Base-by-base conservation (phyloP, 2,329 filamentous ascomycete species). In the Septoria linicola region DNA sequence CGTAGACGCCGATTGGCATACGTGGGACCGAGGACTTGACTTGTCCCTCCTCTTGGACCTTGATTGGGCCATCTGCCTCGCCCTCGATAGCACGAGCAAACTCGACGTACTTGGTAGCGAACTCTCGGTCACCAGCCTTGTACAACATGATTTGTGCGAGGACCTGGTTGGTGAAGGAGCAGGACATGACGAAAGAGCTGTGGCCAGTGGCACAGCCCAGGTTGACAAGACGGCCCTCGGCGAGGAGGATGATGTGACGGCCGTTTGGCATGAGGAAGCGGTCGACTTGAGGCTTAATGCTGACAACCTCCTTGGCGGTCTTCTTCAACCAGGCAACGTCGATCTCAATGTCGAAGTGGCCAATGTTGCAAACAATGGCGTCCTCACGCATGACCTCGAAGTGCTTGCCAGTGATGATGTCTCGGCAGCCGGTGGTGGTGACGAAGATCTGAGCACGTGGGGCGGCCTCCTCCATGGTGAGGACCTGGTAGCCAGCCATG, bases 141-240 rank as follows among this genome's bases (percentile, higher is more conserved):
- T 77, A 99, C 70, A 99, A 80, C 80, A 95, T 87, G 79, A 99
- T 97, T 82, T 99, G 93, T 64, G 93, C 93, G 73, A 99, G 89
- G 68, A 97, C 93, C 83, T 99, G 93, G 87, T 99, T 99, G 83
- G 91, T 95, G 87, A 99, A 99, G 61, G 92, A 97, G 87, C 93
- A 99, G 68, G 91, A 96, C 93, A 99, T 97, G 81, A 99, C 93
- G 77, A 99, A 99, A 46, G 92, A 97, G 65, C 91, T 96, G 87
- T 99, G 93, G 65, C 93, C 93, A 61, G 93, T 99, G 72, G 93
- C 93, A 77, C 93, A 99, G 76, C 93, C 93, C 67, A 99, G 82
- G 87, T 99, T 99, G 80, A 99, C 93, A 62, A 99, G 88, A 81
- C 93, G 92, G 66, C 93, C 93, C 81, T 97, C 93, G 60, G 93